phyloP scores from a whole-genome alignment of 345 rosid genomes.

The Toxicodendron radicans region DNA sequence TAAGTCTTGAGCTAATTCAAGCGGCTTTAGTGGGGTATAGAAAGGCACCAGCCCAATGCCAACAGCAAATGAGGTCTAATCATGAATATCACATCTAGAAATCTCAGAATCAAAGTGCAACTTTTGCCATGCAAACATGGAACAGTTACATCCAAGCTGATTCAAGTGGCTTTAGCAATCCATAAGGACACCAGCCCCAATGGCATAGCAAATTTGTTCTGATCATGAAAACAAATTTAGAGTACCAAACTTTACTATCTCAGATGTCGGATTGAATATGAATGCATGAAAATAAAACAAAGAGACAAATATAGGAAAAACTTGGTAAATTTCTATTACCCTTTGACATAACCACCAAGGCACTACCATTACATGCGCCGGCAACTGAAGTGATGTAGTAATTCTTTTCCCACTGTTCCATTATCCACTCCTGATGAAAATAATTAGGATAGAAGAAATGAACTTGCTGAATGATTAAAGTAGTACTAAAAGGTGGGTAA shows the following conservation, averaged over 20 bases:
- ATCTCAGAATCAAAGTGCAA: neutral
- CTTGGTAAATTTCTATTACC: constrained; percentile 28
- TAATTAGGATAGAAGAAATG: neutral
- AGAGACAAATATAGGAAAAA: neutral
- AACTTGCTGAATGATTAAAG: neutral
- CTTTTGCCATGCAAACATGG: neutral
- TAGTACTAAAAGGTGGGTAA: neutral
- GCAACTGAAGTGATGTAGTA: constrained; percentile 53
- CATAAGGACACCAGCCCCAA: neutral
- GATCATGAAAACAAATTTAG: neutral
- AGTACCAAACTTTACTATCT: neutral
- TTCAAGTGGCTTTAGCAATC: neutral
- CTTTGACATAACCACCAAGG: constrained; percentile 59
- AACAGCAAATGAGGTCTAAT: neutral
- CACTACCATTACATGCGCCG: constrained; percentile 55
- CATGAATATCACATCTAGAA: neutral
- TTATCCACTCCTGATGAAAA: constrained; percentile 50
- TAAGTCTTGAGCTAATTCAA: neutral
- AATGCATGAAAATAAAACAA: neutral
- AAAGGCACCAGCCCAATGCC: neutral
- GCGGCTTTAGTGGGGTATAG: neutral
- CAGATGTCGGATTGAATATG: neutral
- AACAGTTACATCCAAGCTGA: neutral
- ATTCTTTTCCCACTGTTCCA: constrained; percentile 61
- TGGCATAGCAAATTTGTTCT: neutral